Evolutionary conservation across 331 rosid species (phyloP).

Genomic region (Rhamnella rubrinervis): DNA sequence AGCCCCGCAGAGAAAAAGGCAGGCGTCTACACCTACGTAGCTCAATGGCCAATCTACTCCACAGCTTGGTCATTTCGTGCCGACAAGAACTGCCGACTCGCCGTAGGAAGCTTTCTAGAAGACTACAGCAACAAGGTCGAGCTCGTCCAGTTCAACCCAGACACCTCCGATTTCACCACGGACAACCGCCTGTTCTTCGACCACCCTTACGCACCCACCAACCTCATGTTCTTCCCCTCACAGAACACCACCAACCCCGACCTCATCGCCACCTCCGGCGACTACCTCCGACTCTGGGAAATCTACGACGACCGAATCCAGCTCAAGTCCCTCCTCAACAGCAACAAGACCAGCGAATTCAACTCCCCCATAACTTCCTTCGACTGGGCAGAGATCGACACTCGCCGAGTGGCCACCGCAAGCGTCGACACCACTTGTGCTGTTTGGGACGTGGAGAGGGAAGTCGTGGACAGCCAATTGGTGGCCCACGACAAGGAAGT

Average conservation of each 20-base stretch:
- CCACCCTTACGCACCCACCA: conserved; percentile 69
- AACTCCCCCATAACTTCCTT: conserved; percentile 56
- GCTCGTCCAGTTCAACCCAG: conserved; percentile 45
- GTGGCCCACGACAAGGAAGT: conserved; percentile 82
- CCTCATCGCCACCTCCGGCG: conserved; percentile 63
- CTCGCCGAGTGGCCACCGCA: conserved; percentile 37
- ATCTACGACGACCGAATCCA: conserved; percentile 54
- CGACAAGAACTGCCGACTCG: conserved; percentile 52
- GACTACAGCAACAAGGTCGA: conserved; percentile 65
- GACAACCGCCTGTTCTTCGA: conserved; percentile 47
- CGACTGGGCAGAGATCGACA: conserved; percentile 53
- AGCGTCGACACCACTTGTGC: conserved; percentile 64
- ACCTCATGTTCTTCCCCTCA: conserved; percentile 73
- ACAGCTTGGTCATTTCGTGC: conserved; percentile 60
- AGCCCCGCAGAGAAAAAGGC: conserved; percentile 26
- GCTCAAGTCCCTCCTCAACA: conserved; percentile 47
- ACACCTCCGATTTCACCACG: conserved; percentile 43
- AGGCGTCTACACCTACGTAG: conserved; percentile 46
- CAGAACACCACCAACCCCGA: conserved; percentile 51
- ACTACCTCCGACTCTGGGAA: conserved; percentile 62
- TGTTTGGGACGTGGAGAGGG: conserved; percentile 65
- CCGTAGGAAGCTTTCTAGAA: conserved; percentile 59
- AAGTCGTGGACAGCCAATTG: conserved; percentile 46
- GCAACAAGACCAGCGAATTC: conserved; percentile 49
- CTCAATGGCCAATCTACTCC: conserved; percentile 59